These are phyloP conservation scores for Colletotrichum scovillei DNA, from an alignment of 2,329 filamentous ascomycete genomes.

Conservation along the genomic window DNA sequence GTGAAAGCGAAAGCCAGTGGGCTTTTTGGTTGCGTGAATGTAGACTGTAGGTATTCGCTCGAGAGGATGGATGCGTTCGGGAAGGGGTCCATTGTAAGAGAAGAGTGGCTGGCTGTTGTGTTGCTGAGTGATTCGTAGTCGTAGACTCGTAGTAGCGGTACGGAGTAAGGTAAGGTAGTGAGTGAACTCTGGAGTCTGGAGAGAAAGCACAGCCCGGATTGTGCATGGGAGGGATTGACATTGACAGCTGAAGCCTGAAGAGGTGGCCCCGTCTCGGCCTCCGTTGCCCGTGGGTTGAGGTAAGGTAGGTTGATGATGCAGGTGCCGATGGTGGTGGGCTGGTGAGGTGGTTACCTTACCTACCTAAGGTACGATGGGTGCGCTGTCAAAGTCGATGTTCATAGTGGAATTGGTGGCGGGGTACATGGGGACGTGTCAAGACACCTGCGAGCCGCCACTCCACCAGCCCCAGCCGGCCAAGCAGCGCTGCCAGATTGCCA, in stretches of 20 bases:
- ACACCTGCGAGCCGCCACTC: neutral
- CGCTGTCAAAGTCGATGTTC: neutral
- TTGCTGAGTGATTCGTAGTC: neutral
- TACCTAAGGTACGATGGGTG: too few species aligned
- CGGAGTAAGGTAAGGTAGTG: too few species aligned
- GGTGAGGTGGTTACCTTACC: neutral
- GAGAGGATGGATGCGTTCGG: neutral
- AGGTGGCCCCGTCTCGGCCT: neutral
- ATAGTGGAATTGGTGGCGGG: neutral
- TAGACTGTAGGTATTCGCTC: neutral
- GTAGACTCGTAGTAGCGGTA: too few species aligned
- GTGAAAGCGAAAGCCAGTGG: neutral
- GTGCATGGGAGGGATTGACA: neutral
- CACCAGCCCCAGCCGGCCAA: conserved; percentile 5
- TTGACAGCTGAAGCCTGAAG: neutral
- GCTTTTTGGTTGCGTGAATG: neutral
- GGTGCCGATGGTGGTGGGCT: neutral
- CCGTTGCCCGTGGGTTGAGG: neutral
- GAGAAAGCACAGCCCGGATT: neutral
- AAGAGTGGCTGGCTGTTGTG: neutral
- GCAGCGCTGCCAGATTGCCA: too few species aligned
- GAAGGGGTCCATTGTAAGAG: neutral
- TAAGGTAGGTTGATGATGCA: neutral
- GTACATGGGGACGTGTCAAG: neutral
- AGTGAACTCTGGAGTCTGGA: neutral